Evolutionary conservation across 441 rosid species (phyloP).

Genomic region (Populus trichocarpa): DNA sequence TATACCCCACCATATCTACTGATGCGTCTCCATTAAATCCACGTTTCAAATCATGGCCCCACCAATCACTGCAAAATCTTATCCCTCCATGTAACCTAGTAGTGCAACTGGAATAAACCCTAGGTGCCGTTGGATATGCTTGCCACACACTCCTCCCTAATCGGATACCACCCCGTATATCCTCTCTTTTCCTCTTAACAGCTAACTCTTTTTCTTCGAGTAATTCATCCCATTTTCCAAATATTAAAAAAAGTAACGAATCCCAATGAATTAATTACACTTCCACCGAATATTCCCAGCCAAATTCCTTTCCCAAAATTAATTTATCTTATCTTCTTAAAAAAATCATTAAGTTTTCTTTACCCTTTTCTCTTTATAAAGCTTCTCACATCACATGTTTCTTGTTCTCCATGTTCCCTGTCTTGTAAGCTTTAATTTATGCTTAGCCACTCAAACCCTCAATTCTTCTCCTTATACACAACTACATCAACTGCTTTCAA

Average conservation of each 20-base stretch:
- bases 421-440: neutral
- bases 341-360: neutral
- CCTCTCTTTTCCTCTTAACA: conserved; percentile 19
- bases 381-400: neutral
- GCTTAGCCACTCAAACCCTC: neutral
- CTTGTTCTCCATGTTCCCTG: neutral
- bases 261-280: neutral
- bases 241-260: conserved; percentile 4
- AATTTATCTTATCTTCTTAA: neutral
- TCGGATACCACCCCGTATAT: conserved; percentile 35
- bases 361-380: neutral
- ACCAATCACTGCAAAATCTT: conserved; percentile 6
- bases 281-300: conserved; percentile 44
- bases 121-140: conserved; percentile 49
- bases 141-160: neutral
- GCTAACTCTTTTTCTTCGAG: neutral
- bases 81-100: conserved; percentile 19
- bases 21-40: neutral
- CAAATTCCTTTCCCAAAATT: conserved; percentile 15
- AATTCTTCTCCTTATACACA: neutral
- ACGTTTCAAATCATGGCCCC: conserved; percentile 3
- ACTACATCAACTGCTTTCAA: neutral
- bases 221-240: neutral
- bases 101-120: conserved; percentile 24
- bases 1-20: neutral